Percentiles rank a stretch among this genome's conserved stretches.
These are phyloP conservation scores for Coniferiporia sulphurascens DNA, from an alignment of 1,284 basidiomycete species.

Conservation along the genomic window DNA sequence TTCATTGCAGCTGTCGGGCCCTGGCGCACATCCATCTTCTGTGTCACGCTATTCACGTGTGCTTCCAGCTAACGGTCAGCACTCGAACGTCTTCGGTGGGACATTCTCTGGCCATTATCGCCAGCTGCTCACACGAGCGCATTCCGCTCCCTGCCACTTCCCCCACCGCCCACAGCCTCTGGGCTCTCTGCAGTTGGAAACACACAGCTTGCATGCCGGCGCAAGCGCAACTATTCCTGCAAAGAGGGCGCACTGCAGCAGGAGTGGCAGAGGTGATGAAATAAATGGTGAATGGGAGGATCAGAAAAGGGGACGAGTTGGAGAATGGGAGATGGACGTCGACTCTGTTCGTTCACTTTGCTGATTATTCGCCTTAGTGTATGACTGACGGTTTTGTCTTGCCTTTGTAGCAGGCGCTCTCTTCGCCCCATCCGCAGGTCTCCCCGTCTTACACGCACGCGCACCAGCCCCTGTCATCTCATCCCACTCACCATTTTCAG, in stretches of 20 bases:
- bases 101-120: neutral
- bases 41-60: neutral
- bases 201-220: too few relatives aligned
- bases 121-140: neutral
- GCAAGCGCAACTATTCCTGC: too few relatives aligned
- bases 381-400: too few relatives aligned
- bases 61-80: neutral
- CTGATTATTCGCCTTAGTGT: too few relatives aligned
- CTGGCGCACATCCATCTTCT: neutral
- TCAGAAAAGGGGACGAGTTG: slow-evolving; percentile 3
- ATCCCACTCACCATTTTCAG: neutral
- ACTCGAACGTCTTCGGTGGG: neutral
- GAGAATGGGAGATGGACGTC: slow-evolving; percentile 11
- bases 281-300: slow-evolving; percentile 6
- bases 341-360: neutral
- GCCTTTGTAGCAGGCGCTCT: neutral
- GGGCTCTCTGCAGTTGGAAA: too few relatives aligned
- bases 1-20: neutral
- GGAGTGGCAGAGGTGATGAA: slow-evolving; percentile 2
- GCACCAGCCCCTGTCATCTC: neutral
- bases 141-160: too few relatives aligned
- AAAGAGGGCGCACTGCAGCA: slow-evolving; percentile 5
- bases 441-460: too few relatives aligned
- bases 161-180: too few relatives aligned
- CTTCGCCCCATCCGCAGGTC: too few relatives aligned